Evolutionary conservation across 148 eudicot species (phyloP).

Genomic region (Talinum fruticosum): DNA sequence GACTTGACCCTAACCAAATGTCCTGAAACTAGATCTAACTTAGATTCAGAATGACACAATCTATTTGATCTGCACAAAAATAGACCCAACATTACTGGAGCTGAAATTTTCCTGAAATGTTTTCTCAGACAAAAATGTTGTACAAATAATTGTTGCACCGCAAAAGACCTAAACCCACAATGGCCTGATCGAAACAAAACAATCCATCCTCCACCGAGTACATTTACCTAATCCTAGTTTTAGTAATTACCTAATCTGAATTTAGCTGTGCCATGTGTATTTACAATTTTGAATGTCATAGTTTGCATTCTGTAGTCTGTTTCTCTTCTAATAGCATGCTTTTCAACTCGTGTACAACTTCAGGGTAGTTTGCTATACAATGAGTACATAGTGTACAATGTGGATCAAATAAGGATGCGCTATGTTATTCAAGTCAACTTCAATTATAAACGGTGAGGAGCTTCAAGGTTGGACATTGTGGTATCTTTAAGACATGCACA

Average conservation of each 20-base stretch:
- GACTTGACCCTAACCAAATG: neutral
- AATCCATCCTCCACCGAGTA: too few species aligned
- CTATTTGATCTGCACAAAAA: neutral
- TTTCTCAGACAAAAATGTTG: too few species aligned
- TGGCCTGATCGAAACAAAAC: neutral
- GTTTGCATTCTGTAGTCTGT: neutral
- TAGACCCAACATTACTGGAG: neutral
- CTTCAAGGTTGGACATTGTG: neutral
- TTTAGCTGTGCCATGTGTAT: neutral
- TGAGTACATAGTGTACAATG: constrained; percentile 92
- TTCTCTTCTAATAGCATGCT: too few species aligned
- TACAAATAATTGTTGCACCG: too few species aligned
- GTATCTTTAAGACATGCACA: neutral
- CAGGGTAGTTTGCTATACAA: constrained; percentile 78
- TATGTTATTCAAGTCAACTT: constrained; percentile 76
- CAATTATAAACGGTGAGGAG: constrained; percentile 39
- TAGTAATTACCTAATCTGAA: too few species aligned
- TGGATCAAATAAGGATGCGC: constrained; percentile 91
- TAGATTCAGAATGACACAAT: neutral
- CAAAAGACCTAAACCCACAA: too few species aligned
- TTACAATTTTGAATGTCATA: neutral
- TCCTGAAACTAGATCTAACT: neutral
- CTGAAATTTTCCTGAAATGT: too few species aligned
- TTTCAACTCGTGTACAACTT: constrained; percentile 10
- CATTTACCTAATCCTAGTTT: too few species aligned